Percentiles rank a stretch among this genome's conserved stretches.
phyloP scores from a whole-genome alignment of 768 basidiomycete species.

The Phaeotremella skinneri region DNA sequence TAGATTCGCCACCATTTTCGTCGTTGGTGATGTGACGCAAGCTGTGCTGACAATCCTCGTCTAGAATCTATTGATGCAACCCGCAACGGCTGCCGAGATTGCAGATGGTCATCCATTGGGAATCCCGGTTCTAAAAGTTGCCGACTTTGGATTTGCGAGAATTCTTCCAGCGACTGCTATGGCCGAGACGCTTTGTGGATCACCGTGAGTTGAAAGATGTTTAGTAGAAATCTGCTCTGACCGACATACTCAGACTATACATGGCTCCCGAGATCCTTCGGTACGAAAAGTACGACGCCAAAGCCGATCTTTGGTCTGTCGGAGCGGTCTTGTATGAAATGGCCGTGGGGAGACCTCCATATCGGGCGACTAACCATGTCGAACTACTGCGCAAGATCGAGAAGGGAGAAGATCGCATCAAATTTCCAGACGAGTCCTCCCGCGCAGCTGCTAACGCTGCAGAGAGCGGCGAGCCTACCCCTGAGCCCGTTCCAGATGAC shows the following conservation, averaged over 20 bases:
- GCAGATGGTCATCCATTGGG: constrained; percentile 83
- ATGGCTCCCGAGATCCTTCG: constrained; percentile 99
- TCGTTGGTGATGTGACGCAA: no score
- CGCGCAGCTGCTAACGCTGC: constrained; percentile 54
- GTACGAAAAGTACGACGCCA: constrained; percentile 96
- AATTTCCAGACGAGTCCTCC: constrained; percentile 88
- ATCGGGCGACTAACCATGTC: constrained; percentile 92
- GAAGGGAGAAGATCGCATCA: constrained; percentile 73
- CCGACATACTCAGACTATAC: constrained; percentile 64
- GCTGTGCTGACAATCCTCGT: constrained; percentile 1
- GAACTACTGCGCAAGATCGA: constrained; percentile 93
- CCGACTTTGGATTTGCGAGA: constrained; percentile 97
- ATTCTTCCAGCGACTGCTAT: constrained; percentile 86
- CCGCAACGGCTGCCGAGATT: constrained; percentile 75
- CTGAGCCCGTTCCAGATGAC: constrained; percentile 62
- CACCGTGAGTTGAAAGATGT: constrained; percentile 65
- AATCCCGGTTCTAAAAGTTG: constrained; percentile 91
- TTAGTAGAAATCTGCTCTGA: not conserved
- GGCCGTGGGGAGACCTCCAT: constrained; percentile 87
- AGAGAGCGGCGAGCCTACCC: constrained; percentile 51
- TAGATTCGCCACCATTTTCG: constrained; percentile 9
- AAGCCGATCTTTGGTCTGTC: constrained; percentile 97
- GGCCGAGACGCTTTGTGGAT: constrained; percentile 97
- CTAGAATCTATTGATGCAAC: constrained; percentile 84
- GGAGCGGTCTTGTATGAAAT: constrained; percentile 97